Base-by-base conservation (phyloP, 2,329 filamentous ascomycete species). In the Xylaria sp. region DNA sequence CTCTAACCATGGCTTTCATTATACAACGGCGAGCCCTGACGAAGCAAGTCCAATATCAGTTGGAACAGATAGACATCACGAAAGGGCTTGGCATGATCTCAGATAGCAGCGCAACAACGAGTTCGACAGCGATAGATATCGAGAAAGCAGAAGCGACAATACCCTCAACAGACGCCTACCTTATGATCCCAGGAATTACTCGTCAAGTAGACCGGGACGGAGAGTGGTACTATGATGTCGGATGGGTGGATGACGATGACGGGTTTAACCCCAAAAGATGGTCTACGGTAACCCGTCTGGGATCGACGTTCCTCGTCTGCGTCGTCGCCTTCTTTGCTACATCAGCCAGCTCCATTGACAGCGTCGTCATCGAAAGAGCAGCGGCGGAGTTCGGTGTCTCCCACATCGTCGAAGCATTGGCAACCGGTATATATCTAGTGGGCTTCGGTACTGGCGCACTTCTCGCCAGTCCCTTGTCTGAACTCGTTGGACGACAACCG, bases 281-380 rank as follows among this genome's bases (percentile, higher is more conserved):
- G 77, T 71, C 74, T n/a, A 66, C 75, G 11, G 57, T 67, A 2
- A 76, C 74, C 6, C 79, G 82, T 1, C 71, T 83, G 5, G 72
- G 76, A 5, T 79, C 79, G 0, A 85, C 82, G 0, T 59, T 83
- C 0, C 76, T 84, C 15, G 81, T 86, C 3, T 81, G 82, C 0
- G 61, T 78, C 2, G 85, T 89, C 36, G 85, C 81, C 0, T 83
- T 85, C 33, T 81, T 85, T 0, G 85, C 88, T 0, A 82, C 82
- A 3, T 79, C 83, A 0, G 85, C 86, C 0, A 85, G 83, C 4
- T 83, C 85, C 0, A 87, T 89, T 48, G 85, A 88, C 63, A 83
- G 84, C 0, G 81, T 81, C 0, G 83, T 84, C 0, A 69, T 86
- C 0, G 78, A 79, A 0, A 81, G 85, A 68, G 85, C 83, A 0